These are phyloP conservation scores for Melampsora abietis-canadensis DNA, from an alignment of 1,284 basidiomycete genomes.

Conservation along the genomic window DNA sequence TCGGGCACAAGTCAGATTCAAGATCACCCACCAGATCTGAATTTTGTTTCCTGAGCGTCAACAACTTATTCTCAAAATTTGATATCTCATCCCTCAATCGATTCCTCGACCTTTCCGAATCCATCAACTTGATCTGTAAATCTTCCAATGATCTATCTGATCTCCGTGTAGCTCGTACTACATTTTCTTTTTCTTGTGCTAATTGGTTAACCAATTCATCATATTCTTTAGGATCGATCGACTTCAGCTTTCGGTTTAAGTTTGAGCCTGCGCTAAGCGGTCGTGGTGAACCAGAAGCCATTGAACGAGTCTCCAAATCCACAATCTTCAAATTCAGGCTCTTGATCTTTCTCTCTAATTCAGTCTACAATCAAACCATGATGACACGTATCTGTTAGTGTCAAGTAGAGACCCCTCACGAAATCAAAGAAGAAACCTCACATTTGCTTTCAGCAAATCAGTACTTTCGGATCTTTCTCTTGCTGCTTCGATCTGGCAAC, in stretches of 20 bases:
- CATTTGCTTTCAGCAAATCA: constrained; percentile 71
- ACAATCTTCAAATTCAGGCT: constrained; percentile 74
- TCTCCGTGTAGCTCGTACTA: constrained; percentile 46
- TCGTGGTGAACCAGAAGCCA: constrained; percentile 60
- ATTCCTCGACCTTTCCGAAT: constrained; percentile 40
- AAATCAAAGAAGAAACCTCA: constrained; percentile 54
- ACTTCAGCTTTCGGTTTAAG: constrained; percentile 39
- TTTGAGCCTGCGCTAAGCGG: constrained; percentile 50
- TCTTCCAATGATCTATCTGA: constrained; percentile 43
- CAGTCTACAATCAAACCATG: constrained; percentile 60
- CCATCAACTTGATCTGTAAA: constrained; percentile 44
- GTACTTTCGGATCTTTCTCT: constrained; percentile 72
- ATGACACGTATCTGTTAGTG: constrained; percentile 27
- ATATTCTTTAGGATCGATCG: constrained; percentile 63
- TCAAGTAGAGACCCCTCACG: background rate
- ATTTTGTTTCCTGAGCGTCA: constrained; percentile 49
- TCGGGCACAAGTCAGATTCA: constrained; percentile 62
- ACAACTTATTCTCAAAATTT: constrained; percentile 46
- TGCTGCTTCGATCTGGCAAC: constrained; percentile 67
- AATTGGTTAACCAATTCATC: constrained; percentile 69
- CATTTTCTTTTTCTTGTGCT: constrained; percentile 58
- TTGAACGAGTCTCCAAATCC: constrained; percentile 73
- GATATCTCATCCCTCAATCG: constrained; percentile 44
- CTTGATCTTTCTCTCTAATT: constrained; percentile 75
- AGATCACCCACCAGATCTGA: constrained; percentile 53